Conservation (phyloP, 1,139 yeast genomes). For the Scheffersomyces stambukii region DNA sequence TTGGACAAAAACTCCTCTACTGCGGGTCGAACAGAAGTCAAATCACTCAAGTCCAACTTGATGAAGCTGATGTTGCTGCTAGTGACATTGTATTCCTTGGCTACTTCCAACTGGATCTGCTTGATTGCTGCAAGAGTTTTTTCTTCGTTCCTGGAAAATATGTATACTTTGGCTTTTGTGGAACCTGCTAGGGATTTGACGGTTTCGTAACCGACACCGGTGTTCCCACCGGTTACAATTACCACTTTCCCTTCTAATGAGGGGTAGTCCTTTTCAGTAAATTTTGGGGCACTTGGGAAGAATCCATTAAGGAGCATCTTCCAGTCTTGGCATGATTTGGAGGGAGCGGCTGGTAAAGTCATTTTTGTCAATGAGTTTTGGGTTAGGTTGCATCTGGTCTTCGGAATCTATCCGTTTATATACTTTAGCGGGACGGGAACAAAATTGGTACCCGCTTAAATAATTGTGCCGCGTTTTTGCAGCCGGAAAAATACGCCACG, state of each 20-base stretch:
- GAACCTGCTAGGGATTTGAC: constrained; percentile 30
- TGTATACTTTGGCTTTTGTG: constrained; percentile 32
- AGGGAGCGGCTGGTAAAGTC: constrained; percentile 8
- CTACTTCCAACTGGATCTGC: constrained; percentile 17
- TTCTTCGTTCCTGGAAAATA: constrained; percentile 15
- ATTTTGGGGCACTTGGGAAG: constrained; percentile 10
- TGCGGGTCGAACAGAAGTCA: constrained; percentile 39
- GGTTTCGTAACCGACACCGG: constrained; percentile 25
- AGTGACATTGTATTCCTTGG: constrained; percentile 10
- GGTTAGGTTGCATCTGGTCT: too few species aligned
- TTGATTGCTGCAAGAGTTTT: constrained; percentile 24
- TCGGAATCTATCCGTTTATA: too few species aligned
- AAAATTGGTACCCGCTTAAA: too few species aligned
- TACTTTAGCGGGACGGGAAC: too few species aligned
- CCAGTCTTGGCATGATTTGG: constrained; percentile 9
- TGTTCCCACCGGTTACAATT: constrained; percentile 18
- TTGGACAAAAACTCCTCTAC: constrained; percentile 22
- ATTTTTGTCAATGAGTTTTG: too few species aligned
- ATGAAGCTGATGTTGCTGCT: constrained; percentile 16
- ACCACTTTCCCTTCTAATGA: constrained; percentile 17
- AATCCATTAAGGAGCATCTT: constrained; percentile 9
- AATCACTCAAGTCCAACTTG: constrained; percentile 40
- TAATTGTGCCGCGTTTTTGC: too few species aligned
- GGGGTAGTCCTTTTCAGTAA: constrained; percentile 13
- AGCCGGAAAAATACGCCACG: too few species aligned